A percentile compares a stretch with the other conserved stretches of the same genome.
Conservation (phyloP, 2,329 filamentous ascomycete species). For the Tolypocladium pustulatum region DNA sequence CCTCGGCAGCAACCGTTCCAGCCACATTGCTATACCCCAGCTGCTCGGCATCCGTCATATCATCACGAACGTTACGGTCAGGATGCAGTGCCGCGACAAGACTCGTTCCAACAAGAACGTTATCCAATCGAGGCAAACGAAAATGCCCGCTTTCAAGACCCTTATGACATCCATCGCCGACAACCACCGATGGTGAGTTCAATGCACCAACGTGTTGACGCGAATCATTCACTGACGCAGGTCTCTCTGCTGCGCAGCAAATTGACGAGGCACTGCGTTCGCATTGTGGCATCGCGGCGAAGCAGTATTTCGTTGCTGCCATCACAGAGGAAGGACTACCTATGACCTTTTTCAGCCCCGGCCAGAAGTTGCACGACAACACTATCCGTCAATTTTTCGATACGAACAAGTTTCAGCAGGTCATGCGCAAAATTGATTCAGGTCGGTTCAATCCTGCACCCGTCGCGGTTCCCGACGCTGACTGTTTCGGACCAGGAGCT, state of each 20-base stretch:
- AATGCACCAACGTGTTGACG: background rate
- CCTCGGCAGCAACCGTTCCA: slow-evolving; percentile 21
- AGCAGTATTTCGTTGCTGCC: slow-evolving; percentile 41
- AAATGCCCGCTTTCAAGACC: slow-evolving; percentile 23
- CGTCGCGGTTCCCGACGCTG: background rate
- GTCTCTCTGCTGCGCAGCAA: slow-evolving; percentile 21
- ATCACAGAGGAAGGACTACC: slow-evolving; percentile 36
- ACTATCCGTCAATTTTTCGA: slow-evolving; percentile 36
- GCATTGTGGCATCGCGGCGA: slow-evolving; percentile 39
- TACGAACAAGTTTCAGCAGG: slow-evolving; percentile 28
- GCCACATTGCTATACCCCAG: slow-evolving; percentile 10
- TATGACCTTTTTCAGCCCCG: slow-evolving; percentile 34
- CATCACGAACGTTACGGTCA: slow-evolving; percentile 17
- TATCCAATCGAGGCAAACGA: slow-evolving; percentile 16
- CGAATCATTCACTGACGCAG: background rate
- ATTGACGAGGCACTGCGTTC: slow-evolving; percentile 41
- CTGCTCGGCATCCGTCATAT: slow-evolving; percentile 19
- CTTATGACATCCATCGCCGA: slow-evolving; percentile 22
- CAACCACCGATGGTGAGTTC: slow-evolving; percentile 27
- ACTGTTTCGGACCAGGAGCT: slow-evolving; percentile 12
- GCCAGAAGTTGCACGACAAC: slow-evolving; percentile 23
- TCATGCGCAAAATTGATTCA: slow-evolving; percentile 24
- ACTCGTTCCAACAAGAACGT: slow-evolving; percentile 18
- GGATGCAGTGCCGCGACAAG: slow-evolving; percentile 17
- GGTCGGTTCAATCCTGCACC: slow-evolving; percentile 18